Conservation (phyloP, 75 land plant genomes). For the Pinus taeda region DNA sequence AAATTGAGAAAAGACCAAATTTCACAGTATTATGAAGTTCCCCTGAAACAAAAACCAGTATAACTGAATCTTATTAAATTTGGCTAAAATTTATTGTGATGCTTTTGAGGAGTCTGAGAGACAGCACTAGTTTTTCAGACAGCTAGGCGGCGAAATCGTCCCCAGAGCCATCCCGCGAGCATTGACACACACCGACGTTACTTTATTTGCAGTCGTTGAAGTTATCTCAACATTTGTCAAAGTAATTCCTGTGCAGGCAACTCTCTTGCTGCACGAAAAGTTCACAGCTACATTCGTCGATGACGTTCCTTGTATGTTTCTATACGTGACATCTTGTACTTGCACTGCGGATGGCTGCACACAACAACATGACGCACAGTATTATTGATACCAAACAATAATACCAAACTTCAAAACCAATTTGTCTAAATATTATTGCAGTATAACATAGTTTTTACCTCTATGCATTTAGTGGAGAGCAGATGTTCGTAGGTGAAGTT, state of each 20-base stretch:
- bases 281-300: slow-evolving; percentile 30
- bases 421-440: too few species aligned
- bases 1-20: too few species aligned
- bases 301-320: slow-evolving; percentile 68
- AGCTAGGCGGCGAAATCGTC: not conserved
- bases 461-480: too few species aligned
- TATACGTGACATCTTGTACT: slow-evolving; percentile 35
- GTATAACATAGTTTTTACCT: too few species aligned
- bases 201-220: not conserved
- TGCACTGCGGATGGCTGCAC: slow-evolving; percentile 45
- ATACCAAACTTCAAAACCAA: not conserved
- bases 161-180: not conserved
- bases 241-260: slow-evolving; percentile 39
- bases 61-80: too few species aligned
- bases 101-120: too few species aligned
- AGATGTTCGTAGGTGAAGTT: too few species aligned
- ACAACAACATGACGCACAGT: not conserved
- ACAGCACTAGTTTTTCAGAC: not conserved
- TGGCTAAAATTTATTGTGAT: too few species aligned
- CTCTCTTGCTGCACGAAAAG: slow-evolving; percentile 37
- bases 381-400: not conserved
- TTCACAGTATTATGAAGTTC: too few species aligned
- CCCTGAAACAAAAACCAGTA: too few species aligned
- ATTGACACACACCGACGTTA: not conserved
- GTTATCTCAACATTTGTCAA: not conserved